Base-by-base conservation (phyloP, 1,139 yeast genomes). In the Insectozyma bohioensis region DNA sequence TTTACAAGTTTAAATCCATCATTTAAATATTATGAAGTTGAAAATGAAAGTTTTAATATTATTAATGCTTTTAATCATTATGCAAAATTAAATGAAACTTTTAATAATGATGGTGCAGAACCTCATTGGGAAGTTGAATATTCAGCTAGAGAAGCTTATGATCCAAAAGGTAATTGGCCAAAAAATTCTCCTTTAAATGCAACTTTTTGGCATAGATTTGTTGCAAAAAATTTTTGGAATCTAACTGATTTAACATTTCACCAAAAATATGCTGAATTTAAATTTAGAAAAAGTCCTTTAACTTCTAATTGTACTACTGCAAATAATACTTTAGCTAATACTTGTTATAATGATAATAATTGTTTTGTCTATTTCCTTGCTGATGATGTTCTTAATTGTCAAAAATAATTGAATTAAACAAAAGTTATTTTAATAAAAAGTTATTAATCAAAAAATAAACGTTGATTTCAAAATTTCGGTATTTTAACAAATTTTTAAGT, bases 1-100 rank as follows among this genome's bases (percentile, higher is more conserved):
- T 63, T 68, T 45, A 58, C 64, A 8, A 63, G 75, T 41, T 65
- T 65, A 45, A 82, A 82, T 51, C 88, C 88, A 10, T 71, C 80
- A 18, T 82, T 85, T 83, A 70, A 85, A 52, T 80, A 79, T 58
- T 82, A 82, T 49, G 77, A 77, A 48, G 83, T 82, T 26, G 87
- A 82, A 51, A 62, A 74, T 13, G 61, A 73, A 44, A 72, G 85
- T 4, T 80, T 78, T 61, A 74, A 74, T 41, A 64, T 82, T 37
- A 67, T 79, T 67, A 76, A 82, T 47, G 67, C 80, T 4, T 67
- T 56, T 58, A 80, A 79, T 48, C 78, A 67, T 56, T 80, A 66
- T 55, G 63, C 78, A 18, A 58, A 61, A 37, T 61, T 78, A 46
- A 75, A 77, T 48, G 71, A 67, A 28, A 76, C 82, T 6, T 74